Evolutionary conservation across 2,329 filamentous ascomycete genomes (phyloP).

Genomic region (Diaporthe ampelina): DNA sequence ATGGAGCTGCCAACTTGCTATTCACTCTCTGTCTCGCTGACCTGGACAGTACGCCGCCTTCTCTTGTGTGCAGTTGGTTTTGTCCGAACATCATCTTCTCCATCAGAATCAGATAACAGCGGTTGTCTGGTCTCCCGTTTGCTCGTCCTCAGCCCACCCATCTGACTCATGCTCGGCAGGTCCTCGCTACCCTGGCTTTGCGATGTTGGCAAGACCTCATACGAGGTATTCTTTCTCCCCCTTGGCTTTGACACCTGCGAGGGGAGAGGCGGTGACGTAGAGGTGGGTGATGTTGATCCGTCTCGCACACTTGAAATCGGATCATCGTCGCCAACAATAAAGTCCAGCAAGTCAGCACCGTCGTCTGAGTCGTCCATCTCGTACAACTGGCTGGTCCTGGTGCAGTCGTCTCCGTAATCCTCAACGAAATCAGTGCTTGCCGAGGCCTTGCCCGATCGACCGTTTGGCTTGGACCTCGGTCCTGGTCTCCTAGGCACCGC

Average conservation of each 20-base stretch:
- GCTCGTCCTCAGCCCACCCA: conserved; percentile 18
- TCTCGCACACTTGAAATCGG: conserved; percentile 36
- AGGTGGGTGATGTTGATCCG: conserved; percentile 28
- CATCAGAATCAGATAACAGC: conserved; percentile 31
- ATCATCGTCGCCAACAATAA: conserved; percentile 68
- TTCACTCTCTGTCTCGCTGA: conserved; percentile 40
- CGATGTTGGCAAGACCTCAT: conserved; percentile 10
- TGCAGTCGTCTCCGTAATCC: conserved; percentile 66
- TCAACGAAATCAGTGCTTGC: conserved; percentile 55
- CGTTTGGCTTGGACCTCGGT: conserved; percentile 10
- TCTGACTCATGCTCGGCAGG: conserved; percentile 39
- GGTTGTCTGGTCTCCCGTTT: not conserved
- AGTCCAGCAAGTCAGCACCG: conserved; percentile 65
- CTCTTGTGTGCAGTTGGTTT: conserved; percentile 43
- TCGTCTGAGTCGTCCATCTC: conserved; percentile 63
- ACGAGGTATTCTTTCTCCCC: conserved; percentile 9
- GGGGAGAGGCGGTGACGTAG: conserved; percentile 7
- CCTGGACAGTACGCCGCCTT: conserved; percentile 36
- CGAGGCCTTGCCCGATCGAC: not conserved
- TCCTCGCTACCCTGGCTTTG: conserved; percentile 39
- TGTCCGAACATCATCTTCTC: conserved; percentile 39
- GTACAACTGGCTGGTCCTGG: conserved; percentile 61
- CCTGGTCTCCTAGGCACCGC: not conserved
- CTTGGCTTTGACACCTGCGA: not conserved
- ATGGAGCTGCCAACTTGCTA: not conserved